Conservation (phyloP, 2,329 filamentous ascomycete genomes). For the Fusarium oxysporum region DNA sequence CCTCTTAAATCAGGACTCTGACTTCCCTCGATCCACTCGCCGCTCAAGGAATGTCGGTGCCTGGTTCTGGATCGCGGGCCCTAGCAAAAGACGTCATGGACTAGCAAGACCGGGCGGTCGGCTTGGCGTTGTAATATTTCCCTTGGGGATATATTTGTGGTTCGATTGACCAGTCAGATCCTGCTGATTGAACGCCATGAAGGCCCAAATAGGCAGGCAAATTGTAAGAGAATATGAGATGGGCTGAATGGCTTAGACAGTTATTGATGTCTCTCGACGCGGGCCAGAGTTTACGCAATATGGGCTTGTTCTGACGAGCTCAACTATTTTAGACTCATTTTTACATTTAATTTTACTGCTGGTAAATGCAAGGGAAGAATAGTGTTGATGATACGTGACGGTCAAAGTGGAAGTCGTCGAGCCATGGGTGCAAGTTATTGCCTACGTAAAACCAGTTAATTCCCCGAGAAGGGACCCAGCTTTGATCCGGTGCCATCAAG, state of each 20-base stretch:
- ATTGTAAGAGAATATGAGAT: no score
- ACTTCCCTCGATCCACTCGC: background rate
- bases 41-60: conserved; percentile 16
- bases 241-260: background rate
- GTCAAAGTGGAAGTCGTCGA: conserved; percentile 3
- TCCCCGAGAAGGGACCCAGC: background rate
- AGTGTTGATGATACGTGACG: background rate
- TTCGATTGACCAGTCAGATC: background rate
- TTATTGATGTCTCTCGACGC: background rate
- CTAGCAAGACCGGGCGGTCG: background rate
- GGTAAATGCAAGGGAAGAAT: background rate
- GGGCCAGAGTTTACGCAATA: background rate
- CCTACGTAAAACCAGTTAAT: background rate
- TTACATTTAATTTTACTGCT: no score
- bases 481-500: background rate
- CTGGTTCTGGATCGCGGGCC: background rate
- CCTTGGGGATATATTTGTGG: background rate
- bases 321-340: background rate
- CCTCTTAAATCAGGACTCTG: background rate
- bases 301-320: conserved; percentile 1
- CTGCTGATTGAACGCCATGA: background rate
- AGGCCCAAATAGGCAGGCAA: background rate
- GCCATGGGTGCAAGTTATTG: background rate
- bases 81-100: conserved; percentile 11
- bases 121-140: conserved; percentile 14